Evolutionary conservation across 352 stramenopile species (phyloP), one percentile per base, ranked within the genome.

Genomic region (Pythium aquatile): DNA sequence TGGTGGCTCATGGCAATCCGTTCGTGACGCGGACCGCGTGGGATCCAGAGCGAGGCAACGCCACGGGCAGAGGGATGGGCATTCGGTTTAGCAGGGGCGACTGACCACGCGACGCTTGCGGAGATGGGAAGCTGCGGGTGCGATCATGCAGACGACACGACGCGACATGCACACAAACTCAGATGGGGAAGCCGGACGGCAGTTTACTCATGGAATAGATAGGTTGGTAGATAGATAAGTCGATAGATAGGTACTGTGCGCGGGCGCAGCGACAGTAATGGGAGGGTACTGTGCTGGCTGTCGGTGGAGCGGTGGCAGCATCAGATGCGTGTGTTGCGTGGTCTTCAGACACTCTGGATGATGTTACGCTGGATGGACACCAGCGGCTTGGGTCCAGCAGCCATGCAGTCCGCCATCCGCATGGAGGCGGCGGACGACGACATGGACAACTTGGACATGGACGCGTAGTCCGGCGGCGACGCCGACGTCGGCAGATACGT

Each of bases 1-100:
- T 70, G 67, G 58, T 75, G 54, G 71, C 74, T 81, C 62, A 63
- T 64, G 51, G 37, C 20, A 24, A 24, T 24, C 20, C 20, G 20
- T 24, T 24, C 20, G 20, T 24, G 20, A 24, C 20, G 20, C 20
- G 20, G 20, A 24, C 20, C 20, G 20, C 20, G 20, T 24, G 20
- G 20, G n/a, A 33, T 35, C 13, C 16, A 60, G 17, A 59, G 20
- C 30, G 30, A 6, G 16, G 5, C 5, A 5, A 29, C 26, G 5
- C 4, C n/a, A 51, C 16, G 3, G 16, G 14, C 17, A 30, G 44
- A 30, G 44, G 20, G 44, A 51, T 51, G 44, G 44, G 44, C 44
- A 47, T 24, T 26, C 16, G 5, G 40, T 28, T 51, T 30, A 51
- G 20, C 44, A 30, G 7, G 24, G 24, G 44, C n/a, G 17, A 29